These are phyloP conservation scores for Spatholobus suberectus DNA, from an alignment of 306 rosid species.

Conservation along the genomic window DNA sequence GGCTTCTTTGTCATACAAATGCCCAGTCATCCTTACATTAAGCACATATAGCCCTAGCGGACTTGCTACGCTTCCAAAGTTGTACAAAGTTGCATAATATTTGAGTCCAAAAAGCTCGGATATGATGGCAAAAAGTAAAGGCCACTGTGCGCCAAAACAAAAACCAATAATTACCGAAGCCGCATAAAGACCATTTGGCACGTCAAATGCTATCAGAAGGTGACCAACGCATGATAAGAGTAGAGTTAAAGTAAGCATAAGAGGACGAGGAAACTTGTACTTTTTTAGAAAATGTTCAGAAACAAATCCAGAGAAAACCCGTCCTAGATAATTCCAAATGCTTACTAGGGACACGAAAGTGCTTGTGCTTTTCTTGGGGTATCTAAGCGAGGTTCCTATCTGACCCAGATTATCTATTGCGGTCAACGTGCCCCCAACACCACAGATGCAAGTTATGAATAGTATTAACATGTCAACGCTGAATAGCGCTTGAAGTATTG, in stretches of 20 bases:
- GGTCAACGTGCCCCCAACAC: slow-evolving; percentile 67
- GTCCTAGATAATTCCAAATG: slow-evolving; percentile 68
- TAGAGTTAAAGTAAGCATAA: slow-evolving; percentile 54
- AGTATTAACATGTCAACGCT: slow-evolving; percentile 66
- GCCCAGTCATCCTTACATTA: slow-evolving; percentile 56
- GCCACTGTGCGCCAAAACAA: slow-evolving; percentile 87
- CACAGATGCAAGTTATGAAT: slow-evolving; percentile 54
- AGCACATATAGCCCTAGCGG: slow-evolving; percentile 60
- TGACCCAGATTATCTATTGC: slow-evolving; percentile 72
- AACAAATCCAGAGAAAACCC: slow-evolving; percentile 58
- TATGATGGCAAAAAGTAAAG: slow-evolving; percentile 74
- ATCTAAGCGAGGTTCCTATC: slow-evolving; percentile 57
- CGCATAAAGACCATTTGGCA: slow-evolving; percentile 50
- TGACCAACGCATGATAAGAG: slow-evolving; percentile 56
- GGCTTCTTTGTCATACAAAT: slow-evolving; percentile 57
- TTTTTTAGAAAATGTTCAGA: slow-evolving; percentile 51
- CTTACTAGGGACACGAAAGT: slow-evolving; percentile 70
- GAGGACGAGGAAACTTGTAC: slow-evolving; percentile 59
- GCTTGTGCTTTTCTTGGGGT: slow-evolving; percentile 57
- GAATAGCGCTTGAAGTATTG: slow-evolving; percentile 70
- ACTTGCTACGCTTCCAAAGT: slow-evolving; percentile 78
- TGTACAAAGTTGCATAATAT: slow-evolving; percentile 80
- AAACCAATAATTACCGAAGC: slow-evolving; percentile 77
- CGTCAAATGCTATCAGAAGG: slow-evolving; percentile 61
- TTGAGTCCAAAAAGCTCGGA: slow-evolving; percentile 85